Evolutionary conservation across 495 filamentous ascomycete genomes (phyloP), one percentile per base, ranked within the genome.

Genomic region (Aspergillus steynii): DNA sequence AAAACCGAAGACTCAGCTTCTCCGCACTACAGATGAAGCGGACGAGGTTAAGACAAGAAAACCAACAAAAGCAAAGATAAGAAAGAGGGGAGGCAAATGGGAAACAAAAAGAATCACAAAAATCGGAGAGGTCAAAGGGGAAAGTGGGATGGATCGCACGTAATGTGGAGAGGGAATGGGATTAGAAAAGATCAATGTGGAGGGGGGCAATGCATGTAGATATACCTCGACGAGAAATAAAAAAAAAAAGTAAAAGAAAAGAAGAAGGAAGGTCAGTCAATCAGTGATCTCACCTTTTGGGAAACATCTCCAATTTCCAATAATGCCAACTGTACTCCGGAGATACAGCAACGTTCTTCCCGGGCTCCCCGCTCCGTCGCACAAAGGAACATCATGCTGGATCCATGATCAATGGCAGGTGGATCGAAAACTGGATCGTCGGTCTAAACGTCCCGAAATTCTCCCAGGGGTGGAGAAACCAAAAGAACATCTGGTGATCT

Each of bases 21-120:
- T 59, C 58, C 32, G 49, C 32, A 53, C 46, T 37, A 56, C 29
- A 56, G 32, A 57, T 26, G 55, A 34, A 50, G 9, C 50, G 32
- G 50, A 42, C 37, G 4, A 42, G 12, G 5, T 27, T 25, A 14
- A 50, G n/a, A 25, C 12, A 25, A 50, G 55, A 50, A 27, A 54
- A 55, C 12, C 12, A n/a, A 50, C 5, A 29, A 45, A 12, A 46
- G 20, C 50, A 55, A 55, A 2, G 4, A 29, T 28, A 20, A 55
- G 12, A 31, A 28, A 32, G 50, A 29, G 9, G n/a, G 32, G 9
- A 56, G 27, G 29, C 4, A 27, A 48, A 29, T 12, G 27, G 49
- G 28, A 45, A 20, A 31, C 31, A 12, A 8, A 56, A 42, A 42
- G n/a, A 26, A 42, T 12, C 14, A 9, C 29, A 3, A 55, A 9